Percentiles rank a stretch among this genome's conserved stretches.
Conservation (phyloP, 73 alveolate species). For the Tetrahymena thermophila region DNA sequence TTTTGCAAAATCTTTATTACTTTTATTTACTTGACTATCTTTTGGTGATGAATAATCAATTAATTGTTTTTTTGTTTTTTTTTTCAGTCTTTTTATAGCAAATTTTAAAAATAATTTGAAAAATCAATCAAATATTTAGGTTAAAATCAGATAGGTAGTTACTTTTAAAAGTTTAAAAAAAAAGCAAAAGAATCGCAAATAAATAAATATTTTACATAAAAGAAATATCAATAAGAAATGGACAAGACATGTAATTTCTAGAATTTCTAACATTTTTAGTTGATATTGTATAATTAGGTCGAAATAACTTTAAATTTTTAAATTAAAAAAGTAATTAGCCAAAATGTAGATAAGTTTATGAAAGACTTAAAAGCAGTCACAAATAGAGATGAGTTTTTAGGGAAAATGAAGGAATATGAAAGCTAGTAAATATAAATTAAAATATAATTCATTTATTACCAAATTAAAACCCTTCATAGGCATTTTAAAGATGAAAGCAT, state of each 20-base stretch:
- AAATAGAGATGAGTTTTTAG: background rate
- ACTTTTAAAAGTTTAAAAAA: background rate
- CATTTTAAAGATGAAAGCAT: background rate
- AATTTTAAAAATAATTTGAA: background rate
- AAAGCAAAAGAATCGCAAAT: background rate
- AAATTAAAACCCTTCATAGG: no score
- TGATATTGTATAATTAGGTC: background rate
- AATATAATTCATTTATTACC: background rate
- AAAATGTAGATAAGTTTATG: background rate
- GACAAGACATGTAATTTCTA: background rate
- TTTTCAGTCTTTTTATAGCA: background rate
- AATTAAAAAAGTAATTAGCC: background rate
- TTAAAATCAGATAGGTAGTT: background rate
- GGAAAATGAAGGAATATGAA: background rate
- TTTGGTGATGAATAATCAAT: background rate
- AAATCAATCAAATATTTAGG: background rate
- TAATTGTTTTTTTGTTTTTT: no score
- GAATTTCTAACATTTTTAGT: background rate
- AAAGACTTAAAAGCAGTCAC: background rate
- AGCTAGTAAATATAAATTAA: background rate
- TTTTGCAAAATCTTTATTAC: no score
- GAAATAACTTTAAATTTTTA: background rate
- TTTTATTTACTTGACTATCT: no score
- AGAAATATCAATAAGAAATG: background rate
- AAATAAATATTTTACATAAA: background rate